Percentiles rank a stretch among this genome's conserved stretches.
These are phyloP conservation scores for Lactarius pseudohatsudake DNA, from an alignment of 768 basidiomycete genomes.

Conservation along the genomic window DNA sequence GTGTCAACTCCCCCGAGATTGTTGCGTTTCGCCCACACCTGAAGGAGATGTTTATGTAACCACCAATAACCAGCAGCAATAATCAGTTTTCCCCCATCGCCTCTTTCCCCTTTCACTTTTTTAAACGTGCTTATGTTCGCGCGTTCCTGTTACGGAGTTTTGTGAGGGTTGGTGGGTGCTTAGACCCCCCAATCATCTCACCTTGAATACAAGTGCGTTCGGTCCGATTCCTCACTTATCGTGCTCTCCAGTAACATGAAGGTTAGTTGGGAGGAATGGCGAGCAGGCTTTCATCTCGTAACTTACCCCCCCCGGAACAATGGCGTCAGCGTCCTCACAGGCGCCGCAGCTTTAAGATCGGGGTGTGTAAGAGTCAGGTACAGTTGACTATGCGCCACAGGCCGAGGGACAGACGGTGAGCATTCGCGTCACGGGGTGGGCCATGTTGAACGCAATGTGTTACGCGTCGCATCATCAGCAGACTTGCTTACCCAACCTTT, in stretches of 20 bases:
- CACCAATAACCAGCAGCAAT: background rate
- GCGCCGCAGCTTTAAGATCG: background rate
- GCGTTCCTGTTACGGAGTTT: background rate
- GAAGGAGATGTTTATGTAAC: background rate
- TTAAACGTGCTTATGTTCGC: background rate
- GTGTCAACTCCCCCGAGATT: background rate
- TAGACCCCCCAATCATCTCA: background rate
- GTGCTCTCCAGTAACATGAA: background rate
- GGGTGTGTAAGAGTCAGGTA: slow-evolving; percentile 1
- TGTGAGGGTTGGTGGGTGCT: background rate
- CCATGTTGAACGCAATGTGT: background rate
- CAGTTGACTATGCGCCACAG: background rate
- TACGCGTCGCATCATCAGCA: slow-evolving; percentile 20
- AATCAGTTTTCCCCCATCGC: background rate
- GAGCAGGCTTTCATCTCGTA: slow-evolving; percentile 1
- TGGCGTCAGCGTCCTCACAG: background rate
- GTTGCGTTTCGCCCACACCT: background rate
- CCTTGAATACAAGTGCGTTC: background rate
- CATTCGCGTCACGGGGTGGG: slow-evolving; percentile 13
- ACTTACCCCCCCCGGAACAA: background rate
- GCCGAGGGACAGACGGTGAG: background rate
- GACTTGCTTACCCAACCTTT: slow-evolving; percentile 4
- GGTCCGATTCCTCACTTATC: background rate
- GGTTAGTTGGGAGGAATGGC: slow-evolving; percentile 1
- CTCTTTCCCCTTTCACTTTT: background rate